Conservation (phyloP, 2,329 filamentous ascomycete genomes). For the Claviceps pusilla region DNA sequence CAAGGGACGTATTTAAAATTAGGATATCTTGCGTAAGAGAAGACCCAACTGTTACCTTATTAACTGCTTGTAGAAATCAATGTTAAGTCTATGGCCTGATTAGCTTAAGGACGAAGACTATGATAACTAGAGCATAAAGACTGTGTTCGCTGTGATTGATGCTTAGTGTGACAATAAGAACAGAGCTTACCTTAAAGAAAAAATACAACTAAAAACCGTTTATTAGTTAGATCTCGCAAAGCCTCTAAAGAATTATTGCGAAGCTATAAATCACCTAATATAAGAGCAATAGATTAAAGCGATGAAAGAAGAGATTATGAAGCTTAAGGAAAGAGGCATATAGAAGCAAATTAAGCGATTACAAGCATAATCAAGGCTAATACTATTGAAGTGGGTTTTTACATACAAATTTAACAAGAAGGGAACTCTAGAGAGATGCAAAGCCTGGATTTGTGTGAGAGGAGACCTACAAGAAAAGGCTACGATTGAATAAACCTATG, state of each 20-base stretch:
- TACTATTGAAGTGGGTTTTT: background rate
- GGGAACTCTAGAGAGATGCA: background rate
- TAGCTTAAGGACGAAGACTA: too few species aligned
- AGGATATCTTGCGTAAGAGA: too few species aligned
- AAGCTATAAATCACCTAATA: background rate
- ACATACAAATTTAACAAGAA: background rate
- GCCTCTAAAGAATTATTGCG: background rate
- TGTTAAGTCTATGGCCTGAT: too few species aligned
- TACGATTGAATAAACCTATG: background rate
- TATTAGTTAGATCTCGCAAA: too few species aligned
- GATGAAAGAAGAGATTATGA: background rate
- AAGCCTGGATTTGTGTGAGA: background rate
- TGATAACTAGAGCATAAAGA: too few species aligned
- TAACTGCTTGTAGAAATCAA: too few species aligned
- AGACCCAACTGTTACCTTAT: too few species aligned
- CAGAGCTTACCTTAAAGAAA: too few species aligned
- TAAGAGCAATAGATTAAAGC: background rate
- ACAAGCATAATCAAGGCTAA: background rate
- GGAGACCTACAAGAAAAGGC: background rate
- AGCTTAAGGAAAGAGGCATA: background rate
- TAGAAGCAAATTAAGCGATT: background rate
- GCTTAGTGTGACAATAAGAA: too few species aligned
- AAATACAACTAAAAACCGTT: too few species aligned
- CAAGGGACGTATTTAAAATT: too few species aligned
- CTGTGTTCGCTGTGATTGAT: too few species aligned